Evolutionary conservation across 352 stramenopile species (phyloP), one percentile per base, ranked within the genome.

Genomic region (Pythium dissimile): DNA sequence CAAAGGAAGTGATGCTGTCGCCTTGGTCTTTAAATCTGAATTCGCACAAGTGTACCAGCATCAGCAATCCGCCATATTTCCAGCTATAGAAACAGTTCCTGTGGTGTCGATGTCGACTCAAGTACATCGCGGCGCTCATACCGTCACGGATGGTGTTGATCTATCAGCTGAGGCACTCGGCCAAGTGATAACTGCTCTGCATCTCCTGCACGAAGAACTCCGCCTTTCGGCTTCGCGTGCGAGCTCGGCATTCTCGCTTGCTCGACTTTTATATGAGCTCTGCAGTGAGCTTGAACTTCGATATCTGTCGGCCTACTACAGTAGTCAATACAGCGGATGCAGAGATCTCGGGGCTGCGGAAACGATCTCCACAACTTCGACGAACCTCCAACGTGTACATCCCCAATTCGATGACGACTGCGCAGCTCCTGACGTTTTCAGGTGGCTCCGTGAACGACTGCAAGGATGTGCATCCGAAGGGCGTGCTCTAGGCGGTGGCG

Each of bases 141-240:
- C 26, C 6, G 27, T n/a, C n/a, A 20, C 16, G 1, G 39, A 42
- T 16, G 39, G 38, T n/a, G 20, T 59, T 24, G 30, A 38, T 9
- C 2, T 64, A 10, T 54, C 49, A 1, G 18, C 16, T 6, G 42
- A 54, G 5, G 11, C 42, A 18, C 8, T 65, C 5, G 42, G 48
- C 2, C 41, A 34, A 23, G 30, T 59, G 13, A 21, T 59, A 26
- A 55, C 49, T 1, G 77, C 66, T 0, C 58, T 93, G 26, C 84
- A 93, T 34, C 66, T 92, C 26, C 51, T 90, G 5, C 71, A 86
- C 35, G 81, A 93, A 79, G 81, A 93, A 28, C 46, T 80, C 0
- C 85, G 79, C 45, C 56, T 92, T 15, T 89, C 81, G 10, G 59
- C 46, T 4, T 13, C 49, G 2, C 39, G 21, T 2, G 24, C 12